Base-by-base conservation (phyloP, 1,284 basidiomycete species). In the Marasmius oreades region DNA sequence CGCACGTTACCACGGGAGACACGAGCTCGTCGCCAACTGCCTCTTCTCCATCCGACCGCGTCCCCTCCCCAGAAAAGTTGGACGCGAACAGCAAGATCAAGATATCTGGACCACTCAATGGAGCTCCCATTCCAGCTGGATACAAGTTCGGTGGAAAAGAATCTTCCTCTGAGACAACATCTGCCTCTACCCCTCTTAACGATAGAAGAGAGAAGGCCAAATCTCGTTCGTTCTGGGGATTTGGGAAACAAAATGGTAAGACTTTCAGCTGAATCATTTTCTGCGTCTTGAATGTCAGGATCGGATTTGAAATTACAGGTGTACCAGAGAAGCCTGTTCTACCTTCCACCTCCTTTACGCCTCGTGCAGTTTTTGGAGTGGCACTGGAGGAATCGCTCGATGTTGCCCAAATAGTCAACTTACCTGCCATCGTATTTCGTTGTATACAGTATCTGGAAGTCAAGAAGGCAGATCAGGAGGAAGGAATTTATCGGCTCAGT, bases 401-500 rank as follows among this genome's bases (percentile, higher is more conserved):
- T 2, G 84, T 97, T 33, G 90, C 92, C 5, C 84, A 92, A 67
- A 91, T 98, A 57, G 92, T 90, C 53, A 89, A 90, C 63, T 78
- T 99, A 18, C 97, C 96, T 1, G 93, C 95, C 3, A 92, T 99
- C 59, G 90, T 98, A 31, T 98, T 95, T 77, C 85, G 96, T 55
- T 93, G 91, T 64, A 93, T 96, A 63, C 86, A 93, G 66, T 95
- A 93, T 72, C 75, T 95, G 55, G 92, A 96, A 75, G 82, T 86
- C 33, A 93, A 93, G 72, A 84, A 92, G 66, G 96, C 96, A 10
- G 92, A 97, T 62, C 85, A 92, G 65, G 96, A 99, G 68, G 96
- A 99, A 73, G 96, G 96, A 36, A 97, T 99, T 62, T 99, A 99
- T 73, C 86, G 96, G 53, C 76, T 99, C 54, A 94, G 90, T 64